Conservation (phyloP, 768 basidiomycete species). For the Pluteus cervinus region DNA sequence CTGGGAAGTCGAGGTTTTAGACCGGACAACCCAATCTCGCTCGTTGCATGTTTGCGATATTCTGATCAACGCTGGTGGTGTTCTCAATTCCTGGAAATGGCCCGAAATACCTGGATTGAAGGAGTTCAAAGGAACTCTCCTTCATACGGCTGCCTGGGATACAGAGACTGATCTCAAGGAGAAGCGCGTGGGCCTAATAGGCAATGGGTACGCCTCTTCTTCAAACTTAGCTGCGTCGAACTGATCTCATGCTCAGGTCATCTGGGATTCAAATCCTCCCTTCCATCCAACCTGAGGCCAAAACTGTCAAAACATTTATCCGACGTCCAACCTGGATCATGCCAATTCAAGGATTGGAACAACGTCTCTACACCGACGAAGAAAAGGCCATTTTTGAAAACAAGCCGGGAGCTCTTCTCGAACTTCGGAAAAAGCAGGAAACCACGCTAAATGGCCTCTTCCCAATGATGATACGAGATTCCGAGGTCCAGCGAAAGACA, state of each 20-base stretch:
- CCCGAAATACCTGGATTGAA: constrained; percentile 29
- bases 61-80: constrained; percentile 25
- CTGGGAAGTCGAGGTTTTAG: constrained; percentile 23
- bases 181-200: neutral
- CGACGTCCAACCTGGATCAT: constrained; percentile 27
- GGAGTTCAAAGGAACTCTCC: constrained; percentile 20
- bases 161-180: neutral
- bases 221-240: too few relatives aligned
- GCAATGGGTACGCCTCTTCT: constrained; percentile 14
- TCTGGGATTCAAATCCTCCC: constrained; percentile 28
- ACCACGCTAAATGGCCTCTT: constrained; percentile 28
- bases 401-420: constrained; percentile 31
- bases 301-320: constrained; percentile 29
- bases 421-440: constrained; percentile 38
- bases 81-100: constrained; percentile 33
- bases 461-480: constrained; percentile 23
- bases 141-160: neutral
- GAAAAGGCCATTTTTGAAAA: constrained; percentile 32
- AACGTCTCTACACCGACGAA: constrained; percentile 29
- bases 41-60: constrained; percentile 24
- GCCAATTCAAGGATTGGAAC: constrained; percentile 18
- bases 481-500: constrained; percentile 23
- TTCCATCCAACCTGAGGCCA: constrained; percentile 24
- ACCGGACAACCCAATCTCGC: constrained; percentile 11
- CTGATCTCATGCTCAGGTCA: constrained; percentile 15